phyloP scores from a whole-genome alignment of 1,284 basidiomycete species.

The Cryptococcus sp. region DNA sequence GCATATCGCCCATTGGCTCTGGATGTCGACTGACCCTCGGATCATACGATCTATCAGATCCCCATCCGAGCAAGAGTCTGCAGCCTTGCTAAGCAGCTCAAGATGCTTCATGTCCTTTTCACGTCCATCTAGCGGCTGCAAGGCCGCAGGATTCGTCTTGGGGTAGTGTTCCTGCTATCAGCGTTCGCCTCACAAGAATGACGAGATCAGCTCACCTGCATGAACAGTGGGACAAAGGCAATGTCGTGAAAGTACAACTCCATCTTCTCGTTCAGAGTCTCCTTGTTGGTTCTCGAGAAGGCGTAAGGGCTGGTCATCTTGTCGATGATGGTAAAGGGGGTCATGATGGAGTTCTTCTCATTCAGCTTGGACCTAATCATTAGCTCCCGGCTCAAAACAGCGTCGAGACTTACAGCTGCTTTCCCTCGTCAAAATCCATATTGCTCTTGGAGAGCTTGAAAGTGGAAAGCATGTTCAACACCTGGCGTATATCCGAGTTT shows the following conservation, averaged over 20 bases:
- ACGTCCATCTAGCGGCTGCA: conserved; percentile 57
- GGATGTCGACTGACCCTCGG: conserved; percentile 63
- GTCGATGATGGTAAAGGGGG: conserved; percentile 79
- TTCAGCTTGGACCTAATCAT: conserved; percentile 68
- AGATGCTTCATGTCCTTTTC: conserved; percentile 66
- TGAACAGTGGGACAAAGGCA: conserved; percentile 87
- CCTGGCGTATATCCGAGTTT: conserved; percentile 92
- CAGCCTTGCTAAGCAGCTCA: conserved; percentile 77
- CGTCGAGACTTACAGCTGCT: conserved; percentile 60
- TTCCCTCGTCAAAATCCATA: conserved; percentile 88
- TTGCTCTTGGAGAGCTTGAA: conserved; percentile 76
- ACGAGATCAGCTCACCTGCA: conserved; percentile 60
- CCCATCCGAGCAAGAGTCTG: conserved; percentile 87
- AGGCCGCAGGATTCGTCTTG: conserved; percentile 66
- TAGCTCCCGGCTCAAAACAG: neutral
- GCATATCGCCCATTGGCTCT: neutral
- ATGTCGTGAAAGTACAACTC: conserved; percentile 97
- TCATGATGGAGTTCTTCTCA: conserved; percentile 86
- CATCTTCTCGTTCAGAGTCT: conserved; percentile 85
- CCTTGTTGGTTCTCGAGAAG: conserved; percentile 73
- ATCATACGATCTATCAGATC: conserved; percentile 93
- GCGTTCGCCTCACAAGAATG: neutral
- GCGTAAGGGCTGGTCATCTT: conserved; percentile 84
- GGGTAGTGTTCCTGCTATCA: conserved; percentile 75
- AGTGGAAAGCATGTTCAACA: conserved; percentile 96